These are phyloP conservation scores for Hyphodiscus hymeniophilus DNA, from an alignment of 495 filamentous ascomycete species.

Conservation along the genomic window DNA sequence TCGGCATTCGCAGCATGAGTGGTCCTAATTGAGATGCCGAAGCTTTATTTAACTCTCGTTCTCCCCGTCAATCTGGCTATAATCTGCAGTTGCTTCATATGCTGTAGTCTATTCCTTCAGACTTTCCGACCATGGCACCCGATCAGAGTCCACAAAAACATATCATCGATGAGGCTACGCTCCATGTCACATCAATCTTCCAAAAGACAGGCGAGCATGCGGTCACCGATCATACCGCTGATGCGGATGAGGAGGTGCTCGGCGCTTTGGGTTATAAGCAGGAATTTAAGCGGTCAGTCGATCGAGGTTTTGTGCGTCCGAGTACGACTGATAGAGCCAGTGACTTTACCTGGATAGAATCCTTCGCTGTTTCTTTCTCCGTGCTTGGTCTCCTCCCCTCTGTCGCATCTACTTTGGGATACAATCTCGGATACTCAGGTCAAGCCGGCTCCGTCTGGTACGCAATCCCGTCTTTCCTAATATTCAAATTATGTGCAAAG, in stretches of 20 bases:
- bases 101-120: no score
- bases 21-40: no score
- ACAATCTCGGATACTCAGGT: conserved; percentile 74
- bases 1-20: no score
- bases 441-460: conserved; percentile 69
- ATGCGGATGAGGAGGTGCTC: conserved; percentile 55
- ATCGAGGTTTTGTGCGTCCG: background rate
- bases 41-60: no score
- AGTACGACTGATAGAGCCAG: background rate
- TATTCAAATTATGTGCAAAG: no score
- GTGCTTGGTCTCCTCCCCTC: conserved; percentile 63
- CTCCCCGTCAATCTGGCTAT: no score
- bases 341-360: conserved; percentile 65
- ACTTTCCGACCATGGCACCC: background rate
- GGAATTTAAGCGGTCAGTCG: conserved; percentile 53
- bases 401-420: conserved; percentile 64
- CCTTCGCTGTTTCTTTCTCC: conserved; percentile 68
- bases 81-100: no score
- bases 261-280: conserved; percentile 67
- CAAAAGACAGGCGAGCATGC: conserved; percentile 4
- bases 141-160: background rate
- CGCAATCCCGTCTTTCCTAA: no score
- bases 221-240: conserved; percentile 1
- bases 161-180: background rate
- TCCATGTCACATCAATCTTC: conserved; percentile 6